Evolutionary conservation across 202 grass and related monocot genomes (phyloP), one percentile per base, ranked within the genome.

Genomic region (Brachypodium distachyon): DNA sequence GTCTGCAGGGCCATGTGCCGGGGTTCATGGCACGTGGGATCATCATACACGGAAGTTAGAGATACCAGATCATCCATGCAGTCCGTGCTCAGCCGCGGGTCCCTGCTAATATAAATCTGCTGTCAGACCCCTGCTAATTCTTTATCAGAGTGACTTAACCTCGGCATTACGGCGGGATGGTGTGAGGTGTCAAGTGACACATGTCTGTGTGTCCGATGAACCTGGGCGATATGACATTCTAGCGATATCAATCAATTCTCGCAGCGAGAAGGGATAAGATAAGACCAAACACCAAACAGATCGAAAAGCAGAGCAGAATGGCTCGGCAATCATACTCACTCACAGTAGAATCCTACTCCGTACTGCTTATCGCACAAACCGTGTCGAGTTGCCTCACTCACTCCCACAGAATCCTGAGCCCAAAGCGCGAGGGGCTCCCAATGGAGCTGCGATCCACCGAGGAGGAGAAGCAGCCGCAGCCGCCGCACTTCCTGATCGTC

Each of bases 401-500:
- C 28, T 33, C n/a, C n/a, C n/a, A n/a, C n/a, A n/a, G n/a, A 33
- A n/a, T 76, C 70, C 3, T 25, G 17, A 9, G 44, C 22, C 25
- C 29, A 38, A 22, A 77, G 32, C 63, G 26, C 39, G 56, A 29
- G 17, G 19, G 34, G 46, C 26, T 31, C 54, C 26, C 26, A 16
- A 44, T 78, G 82, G 74, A 63, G 13, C 48, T 11, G 29, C 67
- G n/a, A 25, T 70, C 63, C 28, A 42, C 70, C 40, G 47, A 31
- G 10, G 16, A 81, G 54, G 42, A 52, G 31, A 66, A 34, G 33
- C 81, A 69, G 31, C 56, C 23, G 51, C 48, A 32, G 56, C 56
- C 0, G 38, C 64, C 40, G 2, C 92, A 95, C 76, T 89, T 91
- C 81, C 72, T 96, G 22, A 49, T 89, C 13, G 89, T 85, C 11